Evolutionary conservation across 2,329 filamentous ascomycete species (phyloP), one percentile per base, ranked within the genome.

Genomic region (Dendrostoma leiphaemia): DNA sequence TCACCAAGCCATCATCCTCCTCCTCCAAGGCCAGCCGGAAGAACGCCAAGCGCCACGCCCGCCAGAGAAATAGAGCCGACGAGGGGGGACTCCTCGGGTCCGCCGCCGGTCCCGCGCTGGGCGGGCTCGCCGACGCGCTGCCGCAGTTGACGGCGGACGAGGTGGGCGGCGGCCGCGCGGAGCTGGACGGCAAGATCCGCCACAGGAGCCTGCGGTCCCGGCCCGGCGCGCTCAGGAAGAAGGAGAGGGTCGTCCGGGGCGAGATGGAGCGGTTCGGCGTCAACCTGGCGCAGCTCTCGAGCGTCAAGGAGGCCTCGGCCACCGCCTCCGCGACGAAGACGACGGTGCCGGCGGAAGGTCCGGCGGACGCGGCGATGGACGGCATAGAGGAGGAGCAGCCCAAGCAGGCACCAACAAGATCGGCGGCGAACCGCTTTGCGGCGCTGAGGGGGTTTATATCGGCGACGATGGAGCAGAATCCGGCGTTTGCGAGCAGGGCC

Each of bases 401-500:
- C 55, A 59, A 9, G 49, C 56, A 5, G 38, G 60, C 9, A 51
- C 53, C 58, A 31, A 56, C 61, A 5, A 62, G 69, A 7, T 68
- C 72, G 10, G 83, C 79, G 15, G 73, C 81, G 9, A 83, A 78
- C 63, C 77, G 89, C 52, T 97, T 91, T 88, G 88, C 88, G 28
- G 90, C 91, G 15, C 69, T 97, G 69, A 83, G 92, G 63, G 85
- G 79, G 9, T 95, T 93, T 66, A 95, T 97, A 48, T 87, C 89
- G 2, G 81, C 86, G 38, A 97, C 90, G 1, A 90, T 96, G 85
- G 90, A 96, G 73, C 88, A 90, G 70, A 93, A 93, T 63, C 84
- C 88, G 13, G 89, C 88, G 3, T 96, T 96, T 66, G 69, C 77
- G 37, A 13, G 19, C 0, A 45, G 51, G 4, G 50, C 47, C 6